Percentiles rank a stretch among this genome's conserved stretches.
Conservation (phyloP, 2,329 filamentous ascomycete species). For the Colletotrichum cordylinicola region DNA sequence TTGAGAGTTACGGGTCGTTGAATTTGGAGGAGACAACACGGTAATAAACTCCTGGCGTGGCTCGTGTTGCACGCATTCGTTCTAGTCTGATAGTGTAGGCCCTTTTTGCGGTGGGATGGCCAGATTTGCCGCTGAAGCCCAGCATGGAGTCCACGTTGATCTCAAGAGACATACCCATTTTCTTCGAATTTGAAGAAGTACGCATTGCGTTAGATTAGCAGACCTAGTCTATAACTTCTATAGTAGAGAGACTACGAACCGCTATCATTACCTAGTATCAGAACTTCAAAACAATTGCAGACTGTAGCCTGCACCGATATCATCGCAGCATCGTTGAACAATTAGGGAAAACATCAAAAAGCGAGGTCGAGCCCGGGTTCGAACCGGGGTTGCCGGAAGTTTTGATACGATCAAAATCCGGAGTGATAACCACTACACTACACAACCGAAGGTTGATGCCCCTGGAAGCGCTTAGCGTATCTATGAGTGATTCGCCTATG, state of each 20-base stretch:
- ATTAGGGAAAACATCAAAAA: too few species aligned
- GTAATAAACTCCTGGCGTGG: not conserved
- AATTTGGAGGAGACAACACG: not conserved
- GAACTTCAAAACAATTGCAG: too few species aligned
- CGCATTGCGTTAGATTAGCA: not conserved
- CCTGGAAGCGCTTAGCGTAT: fast-evolving
- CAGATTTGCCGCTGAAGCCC: not conserved
- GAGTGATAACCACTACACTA: constrained; percentile 24
- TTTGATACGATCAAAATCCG: constrained; percentile 19
- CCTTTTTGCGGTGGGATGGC: not conserved
- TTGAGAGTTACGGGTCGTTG: constrained; percentile 18
- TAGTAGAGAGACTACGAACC: too few species aligned
- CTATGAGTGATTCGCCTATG: fast-evolving
- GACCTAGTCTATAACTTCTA: too few species aligned
- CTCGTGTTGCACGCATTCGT: not conserved
- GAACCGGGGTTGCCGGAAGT: constrained; percentile 22
- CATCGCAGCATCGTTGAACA: too few species aligned
- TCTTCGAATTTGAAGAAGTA: not conserved
- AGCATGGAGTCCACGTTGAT: not conserved
- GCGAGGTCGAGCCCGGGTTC: constrained; percentile 21
- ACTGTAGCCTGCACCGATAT: too few species aligned
- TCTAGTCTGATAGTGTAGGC: not conserved
- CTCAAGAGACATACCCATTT: not conserved
- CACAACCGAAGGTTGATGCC: not conserved
- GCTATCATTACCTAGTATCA: too few species aligned